phyloP scores from a whole-genome alignment of 2,329 filamentous ascomycete genomes.

The Elsinoe arachidis region DNA sequence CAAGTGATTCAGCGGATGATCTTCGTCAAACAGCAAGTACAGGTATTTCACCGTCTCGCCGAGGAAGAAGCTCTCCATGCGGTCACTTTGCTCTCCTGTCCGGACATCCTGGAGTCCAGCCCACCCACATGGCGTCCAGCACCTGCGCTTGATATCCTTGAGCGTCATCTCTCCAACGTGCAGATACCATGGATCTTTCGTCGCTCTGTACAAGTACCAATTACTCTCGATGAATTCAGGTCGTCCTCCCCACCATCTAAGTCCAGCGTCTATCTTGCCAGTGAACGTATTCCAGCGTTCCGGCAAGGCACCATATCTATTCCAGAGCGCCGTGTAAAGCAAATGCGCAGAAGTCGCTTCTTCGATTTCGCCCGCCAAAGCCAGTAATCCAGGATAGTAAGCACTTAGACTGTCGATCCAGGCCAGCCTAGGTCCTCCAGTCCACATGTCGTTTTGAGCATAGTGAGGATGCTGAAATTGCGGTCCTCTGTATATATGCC shows the following conservation, averaged over 20 bases:
- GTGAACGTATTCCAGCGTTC: constrained; percentile 88
- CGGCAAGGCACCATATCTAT: constrained; percentile 82
- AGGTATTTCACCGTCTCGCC: constrained; percentile 95
- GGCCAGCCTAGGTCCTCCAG: constrained; percentile 77
- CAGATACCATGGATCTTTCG: constrained; percentile 90
- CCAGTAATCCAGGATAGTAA: constrained; percentile 84
- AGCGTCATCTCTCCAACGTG: constrained; percentile 94
- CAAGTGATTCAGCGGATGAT: constrained; percentile 77
- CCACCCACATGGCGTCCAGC: constrained; percentile 89
- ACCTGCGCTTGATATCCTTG: constrained; percentile 76
- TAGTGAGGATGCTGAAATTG: constrained; percentile 83
- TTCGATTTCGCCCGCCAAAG: constrained; percentile 78
- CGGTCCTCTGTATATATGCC: constrained; percentile 73
- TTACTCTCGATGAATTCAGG: constrained; percentile 97
- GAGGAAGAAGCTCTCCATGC: constrained; percentile 98
- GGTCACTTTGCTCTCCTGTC: constrained; percentile 75
- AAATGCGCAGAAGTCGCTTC: constrained; percentile 86
- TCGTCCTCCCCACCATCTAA: constrained; percentile 90
- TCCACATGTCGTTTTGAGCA: constrained; percentile 78
- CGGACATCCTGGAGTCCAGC: constrained; percentile 59
- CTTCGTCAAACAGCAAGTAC: constrained; percentile 78
- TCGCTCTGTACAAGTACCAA: constrained; percentile 91
- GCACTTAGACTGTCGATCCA: constrained; percentile 97
- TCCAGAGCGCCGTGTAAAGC: constrained; percentile 89
- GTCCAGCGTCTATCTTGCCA: constrained; percentile 72